phyloP scores from a whole-genome alignment of 2,329 filamentous ascomycete genomes.

The Sporothrix schenckii region DNA sequence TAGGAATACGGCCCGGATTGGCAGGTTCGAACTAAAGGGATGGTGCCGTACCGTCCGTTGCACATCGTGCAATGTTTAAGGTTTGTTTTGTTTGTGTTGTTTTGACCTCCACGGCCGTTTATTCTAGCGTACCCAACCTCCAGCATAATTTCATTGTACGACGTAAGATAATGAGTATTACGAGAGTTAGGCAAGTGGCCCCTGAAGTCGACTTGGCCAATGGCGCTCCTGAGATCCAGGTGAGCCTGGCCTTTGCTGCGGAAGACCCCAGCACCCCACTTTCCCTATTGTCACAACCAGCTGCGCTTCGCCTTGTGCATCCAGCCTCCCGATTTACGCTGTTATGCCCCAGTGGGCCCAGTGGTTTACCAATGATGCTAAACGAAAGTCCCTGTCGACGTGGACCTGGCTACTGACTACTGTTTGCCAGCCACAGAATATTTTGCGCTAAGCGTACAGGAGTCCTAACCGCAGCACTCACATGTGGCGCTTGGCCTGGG shows the following conservation, averaged over 20 bases:
- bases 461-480: background rate
- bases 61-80: background rate
- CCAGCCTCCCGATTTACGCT: slow-evolving; percentile 4
- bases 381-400: background rate
- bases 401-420: background rate
- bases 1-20: background rate
- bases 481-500: background rate
- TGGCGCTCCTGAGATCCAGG: too few species aligned
- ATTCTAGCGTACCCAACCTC: background rate
- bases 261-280: background rate
- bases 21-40: background rate
- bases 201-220: too few species aligned
- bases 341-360: background rate
- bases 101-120: background rate
- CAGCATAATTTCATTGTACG: background rate
- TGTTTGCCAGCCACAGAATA: slow-evolving; percentile 6
- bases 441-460: background rate
- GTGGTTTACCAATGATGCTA: slow-evolving; percentile 1
- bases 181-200: too few species aligned
- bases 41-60: background rate
- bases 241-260: too few species aligned
- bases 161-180: too few species aligned
- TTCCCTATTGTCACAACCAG: background rate
- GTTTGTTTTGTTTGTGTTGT: too few species aligned
- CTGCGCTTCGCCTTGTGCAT: background rate